phyloP scores from a whole-genome alignment of 2,329 filamentous ascomycete species.

The Ascochyta koolunga region DNA sequence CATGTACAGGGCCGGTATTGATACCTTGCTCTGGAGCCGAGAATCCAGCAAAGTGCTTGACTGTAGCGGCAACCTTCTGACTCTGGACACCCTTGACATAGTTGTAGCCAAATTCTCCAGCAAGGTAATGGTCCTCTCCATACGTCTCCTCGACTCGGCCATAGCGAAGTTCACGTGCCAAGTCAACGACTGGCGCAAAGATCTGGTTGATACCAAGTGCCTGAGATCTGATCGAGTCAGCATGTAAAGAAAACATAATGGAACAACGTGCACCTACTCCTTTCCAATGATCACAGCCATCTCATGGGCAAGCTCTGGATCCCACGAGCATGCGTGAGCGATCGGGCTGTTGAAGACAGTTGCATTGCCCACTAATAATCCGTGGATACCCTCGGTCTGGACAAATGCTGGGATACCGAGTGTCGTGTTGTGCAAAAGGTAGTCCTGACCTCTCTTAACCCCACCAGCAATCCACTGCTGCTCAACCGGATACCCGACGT shows the following conservation, averaged over 20 bases:
- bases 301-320: constrained; percentile 66
- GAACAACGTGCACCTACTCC: constrained; percentile 49
- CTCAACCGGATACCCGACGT: constrained; percentile 71
- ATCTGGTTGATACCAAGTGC: constrained; percentile 75
- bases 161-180: constrained; percentile 73
- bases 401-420: constrained; percentile 73
- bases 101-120: constrained; percentile 70
- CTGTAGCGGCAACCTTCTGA: constrained; percentile 70
- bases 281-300: constrained; percentile 71
- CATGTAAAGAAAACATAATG: neutral
- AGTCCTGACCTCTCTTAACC: constrained; percentile 71
- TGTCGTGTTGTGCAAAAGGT: constrained; percentile 69
- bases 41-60: constrained; percentile 78
- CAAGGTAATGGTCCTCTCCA: constrained; percentile 71
- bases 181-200: constrained; percentile 72
- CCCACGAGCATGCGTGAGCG: constrained; percentile 73
- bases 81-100: constrained; percentile 68
- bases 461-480: constrained; percentile 68
- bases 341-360: constrained; percentile 83
- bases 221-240: constrained; percentile 47
- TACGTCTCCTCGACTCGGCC: constrained; percentile 77
- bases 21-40: constrained; percentile 73
- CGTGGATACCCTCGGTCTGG: constrained; percentile 77
- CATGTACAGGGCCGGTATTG: constrained; percentile 67
- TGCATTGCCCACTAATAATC: constrained; percentile 72